A percentile compares a stretch with the other conserved stretches of the same genome.
Evolutionary conservation across 169 alveolate species (phyloP).

Genomic region (Plasmodium ovale): DNA sequence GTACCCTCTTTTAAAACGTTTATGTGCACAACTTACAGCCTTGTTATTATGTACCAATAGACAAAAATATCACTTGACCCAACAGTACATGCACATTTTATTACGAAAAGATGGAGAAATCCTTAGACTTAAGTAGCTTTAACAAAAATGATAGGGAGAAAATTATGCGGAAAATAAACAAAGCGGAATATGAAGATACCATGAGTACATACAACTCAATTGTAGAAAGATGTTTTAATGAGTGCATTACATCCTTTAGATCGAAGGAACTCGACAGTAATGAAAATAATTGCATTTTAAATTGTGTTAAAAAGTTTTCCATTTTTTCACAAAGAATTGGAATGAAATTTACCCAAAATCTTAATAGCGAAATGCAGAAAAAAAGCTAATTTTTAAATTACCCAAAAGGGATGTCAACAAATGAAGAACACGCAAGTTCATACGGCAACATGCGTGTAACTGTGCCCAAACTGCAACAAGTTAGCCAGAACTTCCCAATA

Average conservation of each 20-base stretch:
- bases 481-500: no score
- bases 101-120: slow-evolving; percentile 55
- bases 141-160: slow-evolving; percentile 79
- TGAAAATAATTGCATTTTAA: slow-evolving; percentile 82
- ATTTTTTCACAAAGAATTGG: slow-evolving; percentile 85
- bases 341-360: slow-evolving; percentile 83
- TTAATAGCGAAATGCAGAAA: slow-evolving; percentile 72
- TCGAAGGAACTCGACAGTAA: slow-evolving; percentile 83
- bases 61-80: neutral
- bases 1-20: no score
- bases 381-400: slow-evolving; percentile 22
- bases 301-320: slow-evolving; percentile 85
- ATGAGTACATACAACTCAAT: slow-evolving; percentile 85
- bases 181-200: slow-evolving; percentile 86
- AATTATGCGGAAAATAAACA: slow-evolving; percentile 81
- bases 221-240: slow-evolving; percentile 84
- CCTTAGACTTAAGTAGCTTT: slow-evolving; percentile 74
- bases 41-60: slow-evolving; percentile 8
- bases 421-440: no score
- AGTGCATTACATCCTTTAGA: slow-evolving; percentile 83
- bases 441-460: no score
- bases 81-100: slow-evolving; percentile 1
- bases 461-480: no score
- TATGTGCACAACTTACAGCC: no score
- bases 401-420: neutral